A percentile compares a stretch with the other conserved stretches of the same genome.
Evolutionary conservation across 1,139 yeast genomes (phyloP).

Genomic region (Trichomonascaceae sp.): DNA sequence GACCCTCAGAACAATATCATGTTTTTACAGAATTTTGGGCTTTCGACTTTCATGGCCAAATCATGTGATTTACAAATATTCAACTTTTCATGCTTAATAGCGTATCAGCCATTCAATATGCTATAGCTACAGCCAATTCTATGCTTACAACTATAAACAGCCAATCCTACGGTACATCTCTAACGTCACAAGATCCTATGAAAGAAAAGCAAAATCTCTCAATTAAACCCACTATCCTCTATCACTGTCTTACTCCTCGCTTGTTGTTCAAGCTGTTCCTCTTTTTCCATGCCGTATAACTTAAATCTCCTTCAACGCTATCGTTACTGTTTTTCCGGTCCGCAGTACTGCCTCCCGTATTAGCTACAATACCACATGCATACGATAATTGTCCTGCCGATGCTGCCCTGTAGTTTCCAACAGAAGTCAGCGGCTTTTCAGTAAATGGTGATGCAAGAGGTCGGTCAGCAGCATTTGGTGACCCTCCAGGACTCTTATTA

Average conservation of each 20-base stretch:
- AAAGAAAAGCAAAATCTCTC: no score
- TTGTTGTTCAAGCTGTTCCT: conserved; percentile 33
- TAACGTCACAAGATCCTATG: not conserved
- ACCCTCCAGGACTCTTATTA: not conserved
- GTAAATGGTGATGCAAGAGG: conserved; percentile 28
- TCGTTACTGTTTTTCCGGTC: not conserved
- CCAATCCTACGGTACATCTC: no score
- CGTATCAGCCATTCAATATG: no score
- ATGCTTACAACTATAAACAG: no score
- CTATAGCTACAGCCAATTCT: no score
- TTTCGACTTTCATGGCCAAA: no score
- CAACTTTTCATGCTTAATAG: no score
- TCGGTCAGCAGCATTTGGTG: conserved; percentile 7
- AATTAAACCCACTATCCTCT: no score
- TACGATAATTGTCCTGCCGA: conserved; percentile 10
- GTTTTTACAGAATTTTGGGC: no score
- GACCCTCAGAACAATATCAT: no score
- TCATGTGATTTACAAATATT: no score
- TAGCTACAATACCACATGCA: conserved; percentile 5
- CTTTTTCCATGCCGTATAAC: conserved; percentile 31
- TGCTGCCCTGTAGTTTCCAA: conserved; percentile 6
- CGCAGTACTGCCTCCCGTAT: not conserved
- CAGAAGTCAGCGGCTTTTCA: conserved; percentile 16
- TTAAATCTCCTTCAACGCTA: conserved; percentile 13
- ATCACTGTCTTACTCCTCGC: conserved; percentile 24